phyloP scores from a whole-genome alignment of 257 asterid species.

The Solanum boliviense region DNA sequence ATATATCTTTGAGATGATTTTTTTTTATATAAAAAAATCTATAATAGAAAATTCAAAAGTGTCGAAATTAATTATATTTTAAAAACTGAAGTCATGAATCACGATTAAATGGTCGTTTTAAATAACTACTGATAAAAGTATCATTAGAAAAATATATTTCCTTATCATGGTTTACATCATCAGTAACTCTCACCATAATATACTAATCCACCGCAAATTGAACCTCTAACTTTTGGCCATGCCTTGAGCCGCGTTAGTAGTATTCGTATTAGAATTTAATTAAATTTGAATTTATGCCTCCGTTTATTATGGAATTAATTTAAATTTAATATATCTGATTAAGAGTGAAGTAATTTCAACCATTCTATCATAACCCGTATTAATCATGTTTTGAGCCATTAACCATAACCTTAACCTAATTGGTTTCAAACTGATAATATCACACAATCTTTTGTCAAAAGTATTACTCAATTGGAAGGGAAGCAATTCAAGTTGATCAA shows the following conservation, averaged over 20 bases:
- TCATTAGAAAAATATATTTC: not conserved
- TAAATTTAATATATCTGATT: fast-evolving
- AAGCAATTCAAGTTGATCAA: not conserved
- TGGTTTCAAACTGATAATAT: not conserved
- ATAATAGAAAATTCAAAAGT: not conserved
- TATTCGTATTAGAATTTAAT: too few species aligned
- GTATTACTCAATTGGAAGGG: not conserved
- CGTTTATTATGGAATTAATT: fast-evolving
- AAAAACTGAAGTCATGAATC: not conserved
- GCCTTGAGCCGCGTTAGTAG: too few species aligned
- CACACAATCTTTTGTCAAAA: not conserved
- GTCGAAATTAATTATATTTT: not conserved
- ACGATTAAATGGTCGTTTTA: not conserved
- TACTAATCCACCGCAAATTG: not conserved
- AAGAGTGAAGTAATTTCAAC: too few species aligned
- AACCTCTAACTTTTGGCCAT: not conserved
- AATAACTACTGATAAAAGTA: not conserved
- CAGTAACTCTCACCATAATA: not conserved
- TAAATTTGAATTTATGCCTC: too few species aligned
- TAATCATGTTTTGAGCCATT: not conserved
- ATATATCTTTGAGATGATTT: too few species aligned
- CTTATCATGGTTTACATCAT: not conserved
- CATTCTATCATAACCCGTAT: too few species aligned
- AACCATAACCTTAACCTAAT: not conserved
- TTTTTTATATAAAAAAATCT: too few species aligned